Evolutionary conservation across 306 rosid species (phyloP).

Genomic region (Herpetospermum pedunculosum): DNA sequence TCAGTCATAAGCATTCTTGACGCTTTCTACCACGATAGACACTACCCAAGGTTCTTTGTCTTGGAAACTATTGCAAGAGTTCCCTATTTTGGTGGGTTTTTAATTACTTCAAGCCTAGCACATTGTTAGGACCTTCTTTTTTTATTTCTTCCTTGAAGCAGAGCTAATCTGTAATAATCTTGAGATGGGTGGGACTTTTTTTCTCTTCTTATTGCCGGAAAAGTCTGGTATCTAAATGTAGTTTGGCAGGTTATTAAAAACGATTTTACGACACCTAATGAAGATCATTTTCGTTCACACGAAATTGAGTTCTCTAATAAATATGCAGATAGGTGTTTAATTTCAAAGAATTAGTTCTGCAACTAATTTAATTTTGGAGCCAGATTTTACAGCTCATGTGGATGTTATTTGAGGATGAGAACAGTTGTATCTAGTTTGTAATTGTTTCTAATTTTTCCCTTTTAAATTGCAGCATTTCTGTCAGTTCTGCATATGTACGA

Average conservation of each 20-base stretch:
- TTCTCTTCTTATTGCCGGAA: background rate
- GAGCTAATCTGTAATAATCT: background rate
- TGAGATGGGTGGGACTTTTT: background rate
- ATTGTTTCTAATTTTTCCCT: background rate
- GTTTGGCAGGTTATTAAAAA: background rate
- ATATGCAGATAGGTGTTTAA: background rate
- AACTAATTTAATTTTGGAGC: background rate
- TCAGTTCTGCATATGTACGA: slow-evolving; percentile 94
- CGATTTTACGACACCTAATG: background rate
- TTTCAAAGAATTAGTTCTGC: background rate
- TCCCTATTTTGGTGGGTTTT: slow-evolving; percentile 80
- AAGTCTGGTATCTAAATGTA: background rate
- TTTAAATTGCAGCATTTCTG: slow-evolving; percentile 57
- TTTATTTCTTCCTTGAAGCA: background rate
- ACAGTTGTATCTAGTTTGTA: background rate
- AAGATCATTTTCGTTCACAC: background rate
- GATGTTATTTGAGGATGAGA: background rate
- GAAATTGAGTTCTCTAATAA: background rate
- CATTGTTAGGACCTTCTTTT: background rate
- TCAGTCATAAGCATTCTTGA: slow-evolving; percentile 82
- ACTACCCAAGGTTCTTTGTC: slow-evolving; percentile 88
- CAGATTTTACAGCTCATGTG: background rate
- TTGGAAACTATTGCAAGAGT: slow-evolving; percentile 97
- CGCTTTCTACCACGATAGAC: slow-evolving; percentile 56
- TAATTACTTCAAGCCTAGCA: background rate